These are phyloP conservation scores for Dacryopinax spathularia DNA, from an alignment of 768 basidiomycete genomes.

Conservation along the genomic window DNA sequence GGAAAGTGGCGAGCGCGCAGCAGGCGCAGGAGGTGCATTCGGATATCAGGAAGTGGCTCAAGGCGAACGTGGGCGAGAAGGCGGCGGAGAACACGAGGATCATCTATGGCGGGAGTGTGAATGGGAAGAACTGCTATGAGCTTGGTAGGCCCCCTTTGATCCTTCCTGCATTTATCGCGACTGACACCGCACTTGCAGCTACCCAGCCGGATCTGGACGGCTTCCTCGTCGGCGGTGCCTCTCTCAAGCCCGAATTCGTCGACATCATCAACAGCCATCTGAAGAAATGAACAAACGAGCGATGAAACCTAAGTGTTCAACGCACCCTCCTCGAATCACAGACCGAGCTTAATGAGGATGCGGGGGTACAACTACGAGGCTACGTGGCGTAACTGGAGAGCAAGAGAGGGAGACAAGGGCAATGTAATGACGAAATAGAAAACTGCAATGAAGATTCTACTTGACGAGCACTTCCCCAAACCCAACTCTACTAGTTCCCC, in stretches of 20 bases:
- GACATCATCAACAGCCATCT: conserved; percentile 57
- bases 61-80: conserved; percentile 43
- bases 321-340: too few relatives aligned
- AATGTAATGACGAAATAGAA: conserved; percentile 2
- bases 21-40: conserved; percentile 90
- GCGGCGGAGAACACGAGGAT: conserved; percentile 68
- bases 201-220: conserved; percentile 78
- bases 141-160: conserved; percentile 43
- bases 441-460: too few relatives aligned
- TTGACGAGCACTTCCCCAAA: too few relatives aligned
- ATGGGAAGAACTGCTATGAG: conserved; percentile 73
- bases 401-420: too few relatives aligned
- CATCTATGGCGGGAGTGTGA: conserved; percentile 94
- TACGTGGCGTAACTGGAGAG: too few relatives aligned
- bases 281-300: neutral
- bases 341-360: too few relatives aligned
- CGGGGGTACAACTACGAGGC: too few relatives aligned
- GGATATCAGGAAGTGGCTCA: conserved; percentile 63
- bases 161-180: neutral
- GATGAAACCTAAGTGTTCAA: too few relatives aligned
- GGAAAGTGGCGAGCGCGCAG: conserved; percentile 73
- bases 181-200: conserved; percentile 30
- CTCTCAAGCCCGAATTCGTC: conserved; percentile 92
- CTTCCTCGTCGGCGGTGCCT: conserved; percentile 95
- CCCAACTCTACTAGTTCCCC: too few relatives aligned